Evolutionary conservation across 768 basidiomycete genomes (phyloP), one percentile per base, ranked within the genome.

Genomic region (Tricholoma bakamatsutake): DNA sequence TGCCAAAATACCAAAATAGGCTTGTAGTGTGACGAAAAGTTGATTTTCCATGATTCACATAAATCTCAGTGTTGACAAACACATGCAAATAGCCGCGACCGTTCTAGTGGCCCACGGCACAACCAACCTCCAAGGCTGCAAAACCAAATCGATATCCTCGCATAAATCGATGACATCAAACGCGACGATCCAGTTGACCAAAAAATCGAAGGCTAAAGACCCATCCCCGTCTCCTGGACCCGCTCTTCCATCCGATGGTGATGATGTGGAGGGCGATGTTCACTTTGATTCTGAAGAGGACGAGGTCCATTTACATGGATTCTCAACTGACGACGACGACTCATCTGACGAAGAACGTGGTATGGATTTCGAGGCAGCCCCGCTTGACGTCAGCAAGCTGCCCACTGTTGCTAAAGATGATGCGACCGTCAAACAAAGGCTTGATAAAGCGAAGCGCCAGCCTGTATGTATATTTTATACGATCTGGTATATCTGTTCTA

Each of bases 351-450:
- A 90, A 57, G 79, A 80, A 11, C 69, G 71, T 24, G 77, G 75
- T 52, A 79, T 76, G 61, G 80, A 80, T 28, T 80, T 74, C 2
- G 80, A 82, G 52, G 70, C 73, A 13, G 69, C 76, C 10, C 75
- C 76, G 10, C 69, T 94, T 42, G 87, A 94, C 59, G 72, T 93
- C 27, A 73, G 66, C 24, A 85, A 83, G 62, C 76, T 98, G 37
- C 95, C 94, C 1, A 93, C 90, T 0, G 75, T 93, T 24, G 88
- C 90, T 24, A 95, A 93, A 65, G 93, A 95, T 66, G 93, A 96
- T 65, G 85, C 78, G 42, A 81, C 76, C 1, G 88, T 98, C 11
- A 84, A 88, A 60, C 73, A 73, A 60, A 85, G 78, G 64, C 69
- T 85, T 4, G 81, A 81, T 55, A 80, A 77, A 49, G 83, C 84